A percentile compares a stretch with the other conserved stretches of the same genome.
phyloP scores from a whole-genome alignment of 768 basidiomycete species.

The Serpula lacrymans region DNA sequence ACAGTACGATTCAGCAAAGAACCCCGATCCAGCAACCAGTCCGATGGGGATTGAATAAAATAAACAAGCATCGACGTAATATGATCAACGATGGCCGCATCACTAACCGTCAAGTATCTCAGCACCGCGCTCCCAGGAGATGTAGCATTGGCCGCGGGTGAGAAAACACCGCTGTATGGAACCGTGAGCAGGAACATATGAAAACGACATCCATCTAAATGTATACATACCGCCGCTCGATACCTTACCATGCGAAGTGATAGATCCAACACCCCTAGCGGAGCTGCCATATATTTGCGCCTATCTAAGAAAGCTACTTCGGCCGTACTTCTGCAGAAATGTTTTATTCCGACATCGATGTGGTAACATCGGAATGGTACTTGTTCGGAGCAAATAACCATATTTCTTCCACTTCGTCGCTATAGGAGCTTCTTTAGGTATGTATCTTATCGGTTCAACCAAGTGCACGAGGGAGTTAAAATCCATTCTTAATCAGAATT shows the following conservation, averaged over 20 bases:
- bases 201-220: slow-evolving; percentile 28
- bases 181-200: slow-evolving; percentile 18
- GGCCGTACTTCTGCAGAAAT: slow-evolving; percentile 2
- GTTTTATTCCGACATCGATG: too few species aligned
- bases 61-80: neutral
- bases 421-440: too few species aligned
- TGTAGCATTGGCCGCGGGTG: slow-evolving; percentile 22
- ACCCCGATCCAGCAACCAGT: slow-evolving; percentile 10
- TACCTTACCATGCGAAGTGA: slow-evolving; percentile 21
- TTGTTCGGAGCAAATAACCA: too few species aligned
- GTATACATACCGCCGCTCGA: slow-evolving; percentile 24
- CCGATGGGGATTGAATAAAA: slow-evolving; percentile 6
- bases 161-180: slow-evolving; percentile 25
- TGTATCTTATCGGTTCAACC: too few species aligned
- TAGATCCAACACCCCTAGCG: slow-evolving; percentile 13
- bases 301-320: slow-evolving; percentile 10
- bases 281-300: slow-evolving; percentile 18
- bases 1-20: slow-evolving; percentile 16
- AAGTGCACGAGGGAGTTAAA: too few species aligned
- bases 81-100: slow-evolving; percentile 11
- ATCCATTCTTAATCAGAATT: too few species aligned
- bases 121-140: slow-evolving; percentile 19
- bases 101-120: slow-evolving; percentile 13
- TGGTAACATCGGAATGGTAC: too few species aligned
- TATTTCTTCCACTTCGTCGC: too few species aligned